Conservation (phyloP, 1,284 basidiomycete genomes). For the Austroboletus novae-zelandiae region DNA sequence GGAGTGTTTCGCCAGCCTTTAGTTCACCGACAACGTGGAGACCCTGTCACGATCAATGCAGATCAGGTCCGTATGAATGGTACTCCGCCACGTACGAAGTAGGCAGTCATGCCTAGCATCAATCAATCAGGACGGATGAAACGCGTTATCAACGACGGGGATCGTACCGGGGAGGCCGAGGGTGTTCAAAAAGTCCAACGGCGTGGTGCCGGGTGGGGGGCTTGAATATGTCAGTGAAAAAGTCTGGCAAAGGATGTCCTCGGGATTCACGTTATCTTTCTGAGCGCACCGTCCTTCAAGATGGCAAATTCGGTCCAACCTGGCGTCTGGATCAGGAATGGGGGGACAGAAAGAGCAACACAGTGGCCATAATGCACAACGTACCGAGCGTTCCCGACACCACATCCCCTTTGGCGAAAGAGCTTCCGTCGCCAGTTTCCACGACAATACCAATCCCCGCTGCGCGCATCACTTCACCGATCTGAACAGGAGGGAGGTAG, state of each 20-base stretch:
- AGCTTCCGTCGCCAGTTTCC: constrained; percentile 50
- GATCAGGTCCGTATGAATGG: constrained; percentile 5
- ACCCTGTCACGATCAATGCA: constrained; percentile 49
- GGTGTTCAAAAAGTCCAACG: constrained; percentile 76
- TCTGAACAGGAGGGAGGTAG: constrained; percentile 72
- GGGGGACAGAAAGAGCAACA: neutral
- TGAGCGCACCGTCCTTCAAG: constrained; percentile 51
- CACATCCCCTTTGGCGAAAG: constrained; percentile 62
- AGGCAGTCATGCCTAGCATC: constrained; percentile 72
- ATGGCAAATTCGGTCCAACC: constrained; percentile 82
- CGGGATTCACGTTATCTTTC: constrained; percentile 41
- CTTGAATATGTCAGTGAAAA: constrained; percentile 31
- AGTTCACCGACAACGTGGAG: constrained; percentile 75
- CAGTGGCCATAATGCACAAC: constrained; percentile 16
- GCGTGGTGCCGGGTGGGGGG: constrained; percentile 50
- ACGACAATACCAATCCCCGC: constrained; percentile 69
- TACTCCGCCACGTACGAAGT: constrained; percentile 54
- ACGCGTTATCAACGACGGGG: neutral
- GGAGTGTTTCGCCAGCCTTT: constrained; percentile 78
- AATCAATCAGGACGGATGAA: constrained; percentile 1
- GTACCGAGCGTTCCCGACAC: constrained; percentile 60
- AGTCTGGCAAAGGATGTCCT: neutral
- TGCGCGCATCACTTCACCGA: constrained; percentile 84
- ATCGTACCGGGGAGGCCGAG: constrained; percentile 66
- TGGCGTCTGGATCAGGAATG: constrained; percentile 19